phyloP scores from a whole-genome alignment of 1,284 basidiomycete genomes.

The Ganoderma meredithae region DNA sequence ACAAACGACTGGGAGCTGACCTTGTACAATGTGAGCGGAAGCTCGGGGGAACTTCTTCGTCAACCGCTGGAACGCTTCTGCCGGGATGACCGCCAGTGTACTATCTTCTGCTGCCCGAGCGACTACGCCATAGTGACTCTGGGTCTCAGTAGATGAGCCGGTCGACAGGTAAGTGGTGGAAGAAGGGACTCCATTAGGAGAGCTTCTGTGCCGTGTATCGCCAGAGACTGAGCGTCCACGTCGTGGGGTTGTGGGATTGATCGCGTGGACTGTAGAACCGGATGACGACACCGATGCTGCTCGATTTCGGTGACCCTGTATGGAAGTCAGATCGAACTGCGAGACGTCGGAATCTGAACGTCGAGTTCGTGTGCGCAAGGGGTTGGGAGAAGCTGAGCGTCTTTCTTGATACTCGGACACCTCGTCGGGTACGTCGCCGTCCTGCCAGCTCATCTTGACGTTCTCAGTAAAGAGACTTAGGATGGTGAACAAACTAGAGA shows the following conservation, averaged over 20 bases:
- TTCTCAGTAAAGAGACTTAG: slow-evolving; percentile 96
- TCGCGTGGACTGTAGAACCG: slow-evolving; percentile 68
- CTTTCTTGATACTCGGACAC: slow-evolving; percentile 36
- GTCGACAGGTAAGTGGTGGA: not conserved
- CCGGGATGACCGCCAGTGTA: slow-evolving; percentile 98
- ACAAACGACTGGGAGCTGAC: slow-evolving; percentile 44
- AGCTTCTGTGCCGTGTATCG: slow-evolving; percentile 25
- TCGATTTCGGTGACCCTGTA: slow-evolving; percentile 45
- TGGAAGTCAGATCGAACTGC: slow-evolving; percentile 55
- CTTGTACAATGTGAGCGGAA: slow-evolving; percentile 96
- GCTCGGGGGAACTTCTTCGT: slow-evolving; percentile 98
- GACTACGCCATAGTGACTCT: slow-evolving; percentile 69
- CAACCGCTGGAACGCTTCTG: slow-evolving; percentile 91
- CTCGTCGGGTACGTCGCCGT: slow-evolving; percentile 51
- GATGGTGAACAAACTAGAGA: slow-evolving; percentile 97
- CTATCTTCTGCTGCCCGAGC: slow-evolving; percentile 94
- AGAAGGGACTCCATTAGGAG: slow-evolving; percentile 4
- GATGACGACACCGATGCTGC: slow-evolving; percentile 67
- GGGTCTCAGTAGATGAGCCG: slow-evolving; percentile 25
- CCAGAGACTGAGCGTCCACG: slow-evolving; percentile 34
- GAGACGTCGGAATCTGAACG: slow-evolving; percentile 70
- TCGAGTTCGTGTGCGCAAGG: slow-evolving; percentile 38
- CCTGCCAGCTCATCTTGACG: slow-evolving; percentile 92
- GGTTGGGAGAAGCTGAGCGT: slow-evolving; percentile 26
- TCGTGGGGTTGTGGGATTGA: slow-evolving; percentile 43